phyloP scores from a whole-genome alignment of 306 rosid species.

The Ceratonia siliqua region DNA sequence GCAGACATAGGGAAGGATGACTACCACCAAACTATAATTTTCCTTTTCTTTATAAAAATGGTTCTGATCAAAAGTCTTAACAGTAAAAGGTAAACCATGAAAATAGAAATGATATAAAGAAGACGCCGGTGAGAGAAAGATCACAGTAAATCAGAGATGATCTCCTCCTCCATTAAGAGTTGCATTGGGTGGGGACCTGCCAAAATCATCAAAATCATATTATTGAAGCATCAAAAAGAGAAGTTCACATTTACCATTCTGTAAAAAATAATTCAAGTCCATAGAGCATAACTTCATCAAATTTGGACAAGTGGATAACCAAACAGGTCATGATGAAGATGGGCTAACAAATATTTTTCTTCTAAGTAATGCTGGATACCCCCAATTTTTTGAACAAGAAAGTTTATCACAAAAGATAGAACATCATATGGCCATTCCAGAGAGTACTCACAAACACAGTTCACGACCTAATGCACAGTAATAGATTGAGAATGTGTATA shows the following conservation, averaged over 20 bases:
- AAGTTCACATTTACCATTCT: constrained; percentile 17
- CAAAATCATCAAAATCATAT: constrained; percentile 34
- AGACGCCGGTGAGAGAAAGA: constrained; percentile 29
- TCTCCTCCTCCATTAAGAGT: constrained; percentile 59
- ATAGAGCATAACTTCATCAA: constrained; percentile 23
- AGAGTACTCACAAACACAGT: background rate
- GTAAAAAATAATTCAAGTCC: background rate
- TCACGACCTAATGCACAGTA: background rate
- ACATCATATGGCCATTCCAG: background rate
- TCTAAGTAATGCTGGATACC: background rate
- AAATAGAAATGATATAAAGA: constrained; percentile 36
- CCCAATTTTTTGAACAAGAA: background rate
- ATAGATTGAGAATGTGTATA: constrained; percentile 1
- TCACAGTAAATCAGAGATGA: constrained; percentile 49
- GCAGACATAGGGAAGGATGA: constrained; percentile 32
- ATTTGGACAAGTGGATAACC: constrained; percentile 8
- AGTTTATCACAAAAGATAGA: background rate
- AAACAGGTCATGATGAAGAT: constrained; percentile 19
- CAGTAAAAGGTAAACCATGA: constrained; percentile 37
- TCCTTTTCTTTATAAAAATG: constrained; percentile 26
- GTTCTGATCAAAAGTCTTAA: constrained; percentile 33
- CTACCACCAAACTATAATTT: constrained; percentile 29
- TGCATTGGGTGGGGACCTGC: constrained; percentile 60
- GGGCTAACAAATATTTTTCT: background rate
- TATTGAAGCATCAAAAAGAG: background rate